phyloP scores from a whole-genome alignment of 768 basidiomycete genomes.

The Termitomyces sp. region DNA sequence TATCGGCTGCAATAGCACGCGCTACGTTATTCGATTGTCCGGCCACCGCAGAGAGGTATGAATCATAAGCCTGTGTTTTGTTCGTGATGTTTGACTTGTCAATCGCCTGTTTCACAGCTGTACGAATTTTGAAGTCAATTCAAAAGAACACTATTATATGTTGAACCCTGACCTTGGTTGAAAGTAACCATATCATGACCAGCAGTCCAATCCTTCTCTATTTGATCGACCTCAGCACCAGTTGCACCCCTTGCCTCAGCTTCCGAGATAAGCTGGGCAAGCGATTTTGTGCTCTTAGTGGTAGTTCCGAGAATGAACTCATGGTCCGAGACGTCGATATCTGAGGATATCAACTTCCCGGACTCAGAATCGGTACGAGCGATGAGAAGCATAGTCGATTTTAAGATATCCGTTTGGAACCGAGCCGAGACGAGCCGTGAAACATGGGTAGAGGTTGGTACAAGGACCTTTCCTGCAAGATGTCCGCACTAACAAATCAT shows the following conservation, averaged over 20 bases:
- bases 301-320: conserved; percentile 67
- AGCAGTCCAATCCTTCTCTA: conserved; percentile 75
- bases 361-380: conserved; percentile 92
- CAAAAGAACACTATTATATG: neutral
- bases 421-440: conserved; percentile 80
- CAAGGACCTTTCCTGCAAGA: conserved; percentile 87
- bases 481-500: conserved; percentile 60
- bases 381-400: conserved; percentile 83
- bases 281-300: conserved; percentile 36
- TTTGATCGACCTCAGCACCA: conserved; percentile 61
- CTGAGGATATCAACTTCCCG: conserved; percentile 77
- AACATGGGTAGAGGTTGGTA: conserved; percentile 83
- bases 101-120: conserved; percentile 60
- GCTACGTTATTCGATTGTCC: conserved; percentile 73
- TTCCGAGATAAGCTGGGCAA: conserved; percentile 65
- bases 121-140: neutral
- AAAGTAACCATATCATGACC: conserved; percentile 73
- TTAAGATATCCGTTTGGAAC: conserved; percentile 87
- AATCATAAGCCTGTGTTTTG: conserved; percentile 49
- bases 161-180: conserved; percentile 56
- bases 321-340: conserved; percentile 78
- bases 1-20: conserved; percentile 65
- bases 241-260: conserved; percentile 60
- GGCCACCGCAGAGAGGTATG: conserved; percentile 49
- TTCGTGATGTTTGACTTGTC: conserved; percentile 39